Evolutionary conservation across 164 flowering plant species (phyloP).

Genomic region (Malania oleifera): DNA sequence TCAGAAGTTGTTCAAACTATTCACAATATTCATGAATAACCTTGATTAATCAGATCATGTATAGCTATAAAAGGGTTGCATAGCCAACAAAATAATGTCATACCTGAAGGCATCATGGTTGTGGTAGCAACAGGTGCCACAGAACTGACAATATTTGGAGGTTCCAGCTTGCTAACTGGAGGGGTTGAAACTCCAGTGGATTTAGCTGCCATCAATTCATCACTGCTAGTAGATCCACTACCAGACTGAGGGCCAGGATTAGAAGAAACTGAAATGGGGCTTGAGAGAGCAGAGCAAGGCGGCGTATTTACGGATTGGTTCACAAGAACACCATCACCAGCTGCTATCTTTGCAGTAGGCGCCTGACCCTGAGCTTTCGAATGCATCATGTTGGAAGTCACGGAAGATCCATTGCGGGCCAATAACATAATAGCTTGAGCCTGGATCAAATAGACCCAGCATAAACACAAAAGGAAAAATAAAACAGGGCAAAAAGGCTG

Average conservation of each 20-base stretch:
- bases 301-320: slow-evolving; percentile 32
- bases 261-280: slow-evolving; percentile 65
- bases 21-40: too few relatives aligned
- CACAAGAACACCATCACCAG: slow-evolving; percentile 34
- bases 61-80: background rate
- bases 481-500: background rate
- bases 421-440: slow-evolving; percentile 84
- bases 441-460: slow-evolving; percentile 29
- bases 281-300: slow-evolving; percentile 49
- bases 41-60: background rate
- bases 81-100: background rate
- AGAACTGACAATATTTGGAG: slow-evolving; percentile 25
- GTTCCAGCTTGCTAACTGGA: slow-evolving; percentile 43
- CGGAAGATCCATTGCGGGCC: slow-evolving; percentile 64
- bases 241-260: slow-evolving; percentile 48
- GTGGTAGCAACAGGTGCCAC: slow-evolving; percentile 31
- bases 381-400: slow-evolving; percentile 19
- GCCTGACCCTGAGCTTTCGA: slow-evolving; percentile 34
- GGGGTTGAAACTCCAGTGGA: slow-evolving; percentile 23
- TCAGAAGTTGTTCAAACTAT: too few relatives aligned
- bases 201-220: slow-evolving; percentile 40
- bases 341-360: slow-evolving; percentile 27
- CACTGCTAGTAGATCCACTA: slow-evolving; percentile 46
- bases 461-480: background rate
- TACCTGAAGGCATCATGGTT: slow-evolving; percentile 58